These are phyloP conservation scores for Pseudisothecium myosuroides DNA, from an alignment of 225 moss, liverwort and hornwort species.

Conservation along the genomic window DNA sequence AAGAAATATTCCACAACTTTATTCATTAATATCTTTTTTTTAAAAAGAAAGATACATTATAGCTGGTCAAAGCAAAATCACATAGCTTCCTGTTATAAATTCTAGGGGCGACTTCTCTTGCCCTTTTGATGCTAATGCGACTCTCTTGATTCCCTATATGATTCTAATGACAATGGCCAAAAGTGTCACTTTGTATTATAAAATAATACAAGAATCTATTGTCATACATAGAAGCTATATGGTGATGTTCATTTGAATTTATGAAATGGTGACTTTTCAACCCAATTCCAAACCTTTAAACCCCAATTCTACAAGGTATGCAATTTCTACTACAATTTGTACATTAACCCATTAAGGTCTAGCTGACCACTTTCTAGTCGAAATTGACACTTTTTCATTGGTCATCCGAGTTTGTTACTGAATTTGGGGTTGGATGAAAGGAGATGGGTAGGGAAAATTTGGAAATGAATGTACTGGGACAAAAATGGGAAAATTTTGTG, in stretches of 20 bases:
- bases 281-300: background rate
- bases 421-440: too few relatives aligned
- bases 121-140: accelerated
- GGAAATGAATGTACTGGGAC: too few relatives aligned
- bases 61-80: background rate
- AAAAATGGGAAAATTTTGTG: too few relatives aligned
- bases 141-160: background rate
- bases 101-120: background rate
- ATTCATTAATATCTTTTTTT: background rate
- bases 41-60: background rate
- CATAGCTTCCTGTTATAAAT: background rate
- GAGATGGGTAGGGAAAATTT: too few relatives aligned
- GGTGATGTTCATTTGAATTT: background rate
- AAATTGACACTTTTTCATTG: too few relatives aligned
- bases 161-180: background rate
- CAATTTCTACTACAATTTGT: background rate
- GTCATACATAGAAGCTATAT: accelerated
- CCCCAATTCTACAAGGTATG: accelerated
- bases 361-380: too few relatives aligned
- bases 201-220: background rate
- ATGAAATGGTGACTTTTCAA: background rate
- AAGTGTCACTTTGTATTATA: background rate
- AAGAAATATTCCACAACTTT: background rate
- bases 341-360: too few relatives aligned
- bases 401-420: too few relatives aligned